Base-by-base conservation (phyloP, 1,284 basidiomycete genomes). In the Tylopilus orsonianus region DNA sequence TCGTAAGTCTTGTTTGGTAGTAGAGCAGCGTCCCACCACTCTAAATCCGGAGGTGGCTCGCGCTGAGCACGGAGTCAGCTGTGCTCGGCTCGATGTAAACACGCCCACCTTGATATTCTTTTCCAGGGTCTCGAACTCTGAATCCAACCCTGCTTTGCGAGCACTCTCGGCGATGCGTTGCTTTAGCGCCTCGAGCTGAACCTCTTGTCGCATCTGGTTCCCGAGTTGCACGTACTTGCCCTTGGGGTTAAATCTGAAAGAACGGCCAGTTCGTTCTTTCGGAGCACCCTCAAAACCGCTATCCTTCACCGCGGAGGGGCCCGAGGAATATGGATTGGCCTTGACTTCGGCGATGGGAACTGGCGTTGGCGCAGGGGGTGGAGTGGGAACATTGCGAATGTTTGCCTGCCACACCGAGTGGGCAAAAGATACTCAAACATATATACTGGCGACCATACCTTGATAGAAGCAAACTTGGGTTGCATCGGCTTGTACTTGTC, bases 11-110 rank as follows among this genome's bases (percentile, higher is more conserved):
- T 83, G 58, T 77, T 81, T 0, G 90, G 87, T 9, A 99, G 71
- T n/a, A 97, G 74, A 0, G 90, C 81, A 26, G 80, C 83, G 69
- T 99, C 97, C 96, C 97, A 99, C 96, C 96, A 99, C 68, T 99
- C 96, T 8, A 88, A 80, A 5, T 84, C 85, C 0, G 96, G 97
- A 5, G 96, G 96, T 1, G 87, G 78, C 49, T 84, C 81, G 37
- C 93, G 79, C 85, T 93, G 60, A 27, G 46, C 14, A 36, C 30
- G 26, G 5, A 26, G 41, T 59, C 23, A 56, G 46, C 26, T 37
- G n/a, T 0, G 20, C 8, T n/a, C 16, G 37, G 19, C 14, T 20
- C 36, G 35, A 26, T 36, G 5, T n/a, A 44, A 37, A 27, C 38
- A 36, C 22, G 62, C 80, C 41, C 44, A 89, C 90, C 73, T 89